These are phyloP conservation scores for Auriscalpium orientale DNA, from an alignment of 768 basidiomycete species.

Conservation along the genomic window DNA sequence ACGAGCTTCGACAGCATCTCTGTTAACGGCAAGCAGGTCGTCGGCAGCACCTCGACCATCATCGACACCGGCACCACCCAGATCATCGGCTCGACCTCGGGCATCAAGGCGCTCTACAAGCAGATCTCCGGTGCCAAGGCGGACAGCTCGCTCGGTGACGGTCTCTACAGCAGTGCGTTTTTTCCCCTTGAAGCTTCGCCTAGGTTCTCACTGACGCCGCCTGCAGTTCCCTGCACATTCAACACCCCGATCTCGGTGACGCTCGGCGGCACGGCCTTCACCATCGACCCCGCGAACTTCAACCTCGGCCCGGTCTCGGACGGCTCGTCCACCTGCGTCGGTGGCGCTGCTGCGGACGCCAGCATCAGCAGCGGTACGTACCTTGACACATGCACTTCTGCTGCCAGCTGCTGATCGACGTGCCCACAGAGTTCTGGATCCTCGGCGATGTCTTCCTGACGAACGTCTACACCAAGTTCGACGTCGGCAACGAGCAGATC, in stretches of 20 bases:
- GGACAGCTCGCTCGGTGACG: not conserved
- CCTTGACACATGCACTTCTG: not conserved
- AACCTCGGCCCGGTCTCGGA: slow-evolving; percentile 23
- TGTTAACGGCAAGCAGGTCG: slow-evolving; percentile 14
- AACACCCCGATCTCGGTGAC: slow-evolving; percentile 18
- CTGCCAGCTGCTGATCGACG: not conserved
- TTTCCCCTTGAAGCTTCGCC: not conserved
- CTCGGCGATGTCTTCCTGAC: slow-evolving; percentile 1
- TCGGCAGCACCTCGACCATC: slow-evolving; percentile 13
- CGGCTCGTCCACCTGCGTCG: slow-evolving; percentile 10
- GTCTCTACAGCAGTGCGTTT: not conserved
- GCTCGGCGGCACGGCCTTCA: slow-evolving; percentile 22
- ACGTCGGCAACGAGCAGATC: slow-evolving; percentile 5
- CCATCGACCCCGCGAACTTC: slow-evolving; percentile 16
- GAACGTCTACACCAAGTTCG: slow-evolving; percentile 2
- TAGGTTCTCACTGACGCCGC: not conserved
- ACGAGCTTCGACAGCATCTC: slow-evolving; percentile 18
- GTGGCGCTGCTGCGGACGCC: slow-evolving; percentile 5
- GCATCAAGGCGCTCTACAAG: not conserved
- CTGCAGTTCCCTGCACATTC: slow-evolving; percentile 18
- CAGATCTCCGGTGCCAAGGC: not conserved
- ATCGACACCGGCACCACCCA: slow-evolving; percentile 27
- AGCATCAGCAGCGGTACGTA: not conserved
- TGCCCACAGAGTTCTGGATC: not conserved
- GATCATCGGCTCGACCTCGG: slow-evolving; percentile 15